Evolutionary conservation across 129 eudicot genomes (phyloP).

Genomic region (Sambucus nigra): DNA sequence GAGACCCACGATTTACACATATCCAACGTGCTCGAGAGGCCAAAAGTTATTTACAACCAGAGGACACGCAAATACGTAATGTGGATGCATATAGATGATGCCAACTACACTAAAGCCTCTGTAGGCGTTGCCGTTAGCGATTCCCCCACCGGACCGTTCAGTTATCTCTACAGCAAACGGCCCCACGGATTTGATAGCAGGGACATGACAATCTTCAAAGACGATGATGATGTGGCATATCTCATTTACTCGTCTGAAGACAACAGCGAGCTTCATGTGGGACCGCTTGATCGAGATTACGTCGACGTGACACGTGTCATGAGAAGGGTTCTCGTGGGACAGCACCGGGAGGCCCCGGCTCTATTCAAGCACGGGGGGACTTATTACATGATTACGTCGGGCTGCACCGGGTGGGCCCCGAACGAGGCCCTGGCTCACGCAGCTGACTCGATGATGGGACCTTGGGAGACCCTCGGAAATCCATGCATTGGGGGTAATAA

Average conservation of each 20-base stretch:
- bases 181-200: constrained; percentile 91
- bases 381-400: constrained; percentile 95
- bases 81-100: constrained; percentile 99
- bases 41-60: constrained; percentile 74
- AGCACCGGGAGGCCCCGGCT: constrained; percentile 95
- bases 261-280: constrained; percentile 86
- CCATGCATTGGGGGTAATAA: constrained; percentile 88
- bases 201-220: constrained; percentile 97
- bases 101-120: constrained; percentile 83
- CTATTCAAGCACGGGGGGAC: constrained; percentile 83
- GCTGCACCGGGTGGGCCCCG: constrained; percentile 95
- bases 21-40: constrained; percentile 83
- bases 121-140: constrained; percentile 71
- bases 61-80: constrained; percentile 71
- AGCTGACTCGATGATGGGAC: constrained; percentile 76
- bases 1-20: constrained; percentile 86
- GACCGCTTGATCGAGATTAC: constrained; percentile 68
- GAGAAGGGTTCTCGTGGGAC: constrained; percentile 64
- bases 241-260: constrained; percentile 79
- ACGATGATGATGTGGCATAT: constrained; percentile 72
- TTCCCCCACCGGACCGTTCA: constrained; percentile 75
- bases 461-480: constrained; percentile 91
- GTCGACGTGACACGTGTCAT: constrained; percentile 49
- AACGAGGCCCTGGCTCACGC: constrained; percentile 86
- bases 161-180: constrained; percentile 58